Conservation (phyloP, 345 rosid genomes). For the Eucalyptus cloeziana region DNA sequence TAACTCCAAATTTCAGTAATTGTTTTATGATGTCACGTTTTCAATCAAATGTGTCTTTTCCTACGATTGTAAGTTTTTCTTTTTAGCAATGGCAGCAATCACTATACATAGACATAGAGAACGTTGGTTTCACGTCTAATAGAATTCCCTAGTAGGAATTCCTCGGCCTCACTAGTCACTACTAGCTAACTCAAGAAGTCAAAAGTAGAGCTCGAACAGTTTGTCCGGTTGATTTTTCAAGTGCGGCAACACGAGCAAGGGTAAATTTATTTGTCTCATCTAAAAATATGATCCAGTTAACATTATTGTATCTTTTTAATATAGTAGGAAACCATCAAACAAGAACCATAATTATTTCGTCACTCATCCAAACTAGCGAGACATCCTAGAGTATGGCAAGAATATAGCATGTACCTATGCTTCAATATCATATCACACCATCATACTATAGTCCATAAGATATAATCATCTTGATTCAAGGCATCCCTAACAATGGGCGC, state of each 20-base stretch:
- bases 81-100: neutral
- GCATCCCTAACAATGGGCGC: neutral
- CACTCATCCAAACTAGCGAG: neutral
- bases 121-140: neutral
- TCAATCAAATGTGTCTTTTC: neutral
- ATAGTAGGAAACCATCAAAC: neutral
- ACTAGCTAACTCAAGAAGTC: neutral
- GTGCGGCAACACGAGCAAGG: neutral
- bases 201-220: neutral
- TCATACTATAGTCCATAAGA: neutral
- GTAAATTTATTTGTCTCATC: neutral
- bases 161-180: neutral
- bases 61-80: neutral
- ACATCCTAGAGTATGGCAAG: neutral
- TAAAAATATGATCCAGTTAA: neutral
- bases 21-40: neutral
- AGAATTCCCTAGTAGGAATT: neutral
- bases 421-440: neutral
- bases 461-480: neutral
- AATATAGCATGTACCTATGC: neutral
- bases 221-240: neutral
- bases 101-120: neutral
- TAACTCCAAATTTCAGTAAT: neutral
- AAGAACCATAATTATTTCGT: neutral
- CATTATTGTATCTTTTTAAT: neutral